A percentile compares a stretch with the other conserved stretches of the same genome.
These are phyloP conservation scores for Cryptosporidium andersoni DNA, from an alignment of 169 alveolate genomes.

Conservation along the genomic window DNA sequence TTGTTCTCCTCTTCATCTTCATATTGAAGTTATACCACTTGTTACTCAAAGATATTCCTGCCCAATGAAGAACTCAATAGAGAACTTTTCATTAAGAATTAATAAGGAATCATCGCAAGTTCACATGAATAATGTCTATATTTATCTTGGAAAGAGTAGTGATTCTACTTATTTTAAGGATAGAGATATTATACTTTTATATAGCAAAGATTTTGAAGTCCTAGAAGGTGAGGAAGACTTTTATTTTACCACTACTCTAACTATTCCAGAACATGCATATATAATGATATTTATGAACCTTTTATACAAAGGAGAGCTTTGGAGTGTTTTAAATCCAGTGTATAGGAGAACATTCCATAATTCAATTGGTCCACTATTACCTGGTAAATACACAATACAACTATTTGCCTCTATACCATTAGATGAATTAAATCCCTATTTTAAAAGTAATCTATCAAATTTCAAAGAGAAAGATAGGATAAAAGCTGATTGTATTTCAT, in stretches of 20 bases:
- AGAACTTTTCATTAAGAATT: no score
- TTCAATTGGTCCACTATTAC: slow-evolving; percentile 35
- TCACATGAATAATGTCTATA: not conserved
- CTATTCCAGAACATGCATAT: slow-evolving; percentile 21
- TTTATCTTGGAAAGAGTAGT: not conserved
- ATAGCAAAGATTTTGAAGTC: not conserved
- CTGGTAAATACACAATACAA: slow-evolving; percentile 44
- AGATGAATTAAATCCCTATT: not conserved
- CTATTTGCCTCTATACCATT: slow-evolving; percentile 4
- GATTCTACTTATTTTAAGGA: not conserved
- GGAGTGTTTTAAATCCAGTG: slow-evolving; percentile 31
- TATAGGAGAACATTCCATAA: slow-evolving; percentile 7
- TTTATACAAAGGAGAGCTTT: slow-evolving; percentile 1
- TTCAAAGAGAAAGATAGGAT: no score
- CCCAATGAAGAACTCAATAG: no score
- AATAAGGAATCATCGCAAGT: not conserved
- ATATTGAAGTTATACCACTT: slow-evolving; percentile 17
- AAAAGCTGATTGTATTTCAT: no score
- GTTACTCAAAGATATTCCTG: not conserved
- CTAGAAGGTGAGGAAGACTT: not conserved
- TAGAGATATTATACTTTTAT: not conserved
- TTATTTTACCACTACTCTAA: slow-evolving; percentile 10
- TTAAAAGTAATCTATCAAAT: slow-evolving; percentile 5
- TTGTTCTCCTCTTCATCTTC: slow-evolving; percentile 58
- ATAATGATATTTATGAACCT: slow-evolving; percentile 23